Evolutionary conservation across 73 alveolate species (phyloP), one percentile per base, ranked within the genome.

Genomic region (Paramecium caudatum): DNA sequence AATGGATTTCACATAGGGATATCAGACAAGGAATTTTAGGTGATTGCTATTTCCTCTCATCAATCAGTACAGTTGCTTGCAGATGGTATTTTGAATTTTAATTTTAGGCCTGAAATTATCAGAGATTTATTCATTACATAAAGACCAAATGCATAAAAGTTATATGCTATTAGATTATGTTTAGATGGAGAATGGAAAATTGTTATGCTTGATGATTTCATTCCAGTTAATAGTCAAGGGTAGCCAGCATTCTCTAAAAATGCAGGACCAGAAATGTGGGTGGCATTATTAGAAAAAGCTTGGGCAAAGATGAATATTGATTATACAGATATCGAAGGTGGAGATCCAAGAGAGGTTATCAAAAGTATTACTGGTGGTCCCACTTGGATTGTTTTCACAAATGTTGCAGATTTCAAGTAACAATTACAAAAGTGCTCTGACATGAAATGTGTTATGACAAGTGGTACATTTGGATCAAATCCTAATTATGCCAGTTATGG

Each of bases 301-400:
- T 98, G 99, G 99, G 99, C 99, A 13, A 98, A 98, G 92, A 84
- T 97, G n/a, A 94, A 94, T 93, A 98, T 97, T 5, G 88, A 94
- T 83, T 98, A 98, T 74, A 97, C 96, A 13, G 93, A 96, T 46
- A 95, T 97, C 12, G 94, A 93, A 27, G 99, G 99, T 32, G 97
- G 97, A 0, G 93, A 97, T 9, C 91, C 97, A 39, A 97, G 96
- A 27, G 99, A 91, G 32, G 88, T 98, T 21, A 95, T 98, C 69
- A 94, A 95, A 49, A 92, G 93, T 74, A 86, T 98, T 32, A 96
- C 99, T 1, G 99, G 98, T 37, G 99, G 99, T n/a, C 98, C 98
- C 9, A 80, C 97, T 68, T 47, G 94, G 91, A 46, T 95, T 82
- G 36, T 96, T 32, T 92, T 91, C 91, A 94, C 95, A 45, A 91